Base-by-base conservation (phyloP, 2,329 filamentous ascomycete species). In the Zarea fungicola region DNA sequence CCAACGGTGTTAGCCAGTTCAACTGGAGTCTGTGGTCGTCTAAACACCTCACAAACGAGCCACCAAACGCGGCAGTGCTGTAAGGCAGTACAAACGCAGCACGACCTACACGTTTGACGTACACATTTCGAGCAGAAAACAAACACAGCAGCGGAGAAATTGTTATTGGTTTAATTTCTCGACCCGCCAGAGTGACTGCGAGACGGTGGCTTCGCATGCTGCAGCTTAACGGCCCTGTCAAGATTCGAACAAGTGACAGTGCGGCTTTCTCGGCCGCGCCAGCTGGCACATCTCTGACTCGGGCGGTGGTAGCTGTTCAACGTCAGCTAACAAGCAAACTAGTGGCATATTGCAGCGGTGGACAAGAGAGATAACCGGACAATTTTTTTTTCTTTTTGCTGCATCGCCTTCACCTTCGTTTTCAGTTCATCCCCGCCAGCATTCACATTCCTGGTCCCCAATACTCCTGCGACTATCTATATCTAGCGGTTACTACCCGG, bases 201-300 rank as follows among this genome's bases (percentile, higher is more conserved):
- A 22, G 25, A 18, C 25, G 34, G 19, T 41, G 18, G 28, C 32
- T 41, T 23, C n/a, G 10, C 11, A 4, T 47, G 34, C 7, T 26
- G 10, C 31, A 28, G 25, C 32, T 40, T 23, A 26, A 16, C 32
- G 22, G 18, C 22, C 11, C 22, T 32, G 28, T 31, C 14, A 16
- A 25, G 11, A 22, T 37, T 26, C 23, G 34, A 39, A 25, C 14
- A 13, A 19, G 16, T 18, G 23, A 5, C 23, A 26, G 42, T 23
- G 42, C 42, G 25, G 7, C 18, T 8, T 11, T 14, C 7, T 34
- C 19, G 28, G 13, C n/a, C n/a, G 6, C 14, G 25, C 35, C 26
- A 40, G 43, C 26, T 19, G 35, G 21, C 28, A 26, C 21, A 23
- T 8, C 35, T 48, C 45, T 41, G 36, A 48, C 45, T 34, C 21